Percentiles rank a stretch among this genome's conserved stretches.
Evolutionary conservation across 129 eudicot species (phyloP).

Genomic region (Helianthus annuus): HanXRQr2.0-SUNRISE NC_035440.2:14874043-14874542

Average conservation of each 20-base stretch:
- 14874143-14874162: constrained; percentile 23
- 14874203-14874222: constrained; percentile 94
- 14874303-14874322: constrained; percentile 85
- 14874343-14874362: constrained; percentile 81
- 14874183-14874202: constrained; percentile 94
- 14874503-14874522: constrained; percentile 75
- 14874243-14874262: constrained; percentile 63
- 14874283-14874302: constrained; percentile 77
- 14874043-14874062: constrained; percentile 72
- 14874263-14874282: constrained; percentile 62
- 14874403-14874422: constrained; percentile 53
- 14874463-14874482: not conserved
- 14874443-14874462: constrained; percentile 22
- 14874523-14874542: constrained; percentile 49
- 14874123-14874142: constrained; percentile 32
- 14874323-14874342: constrained; percentile 71
- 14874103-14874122: constrained; percentile 27
- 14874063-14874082: constrained; percentile 33
- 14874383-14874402: constrained; percentile 64
- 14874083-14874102: constrained; percentile 18
- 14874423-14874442: constrained; percentile 43
- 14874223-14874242: constrained; percentile 56
- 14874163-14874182: constrained; percentile 28
- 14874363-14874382: constrained; percentile 81
- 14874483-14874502: constrained; percentile 43